Percentiles rank a stretch among this genome's conserved stretches.
Conservation (phyloP, 1,284 basidiomycete species). For the Blastosporella zonata region DNA sequence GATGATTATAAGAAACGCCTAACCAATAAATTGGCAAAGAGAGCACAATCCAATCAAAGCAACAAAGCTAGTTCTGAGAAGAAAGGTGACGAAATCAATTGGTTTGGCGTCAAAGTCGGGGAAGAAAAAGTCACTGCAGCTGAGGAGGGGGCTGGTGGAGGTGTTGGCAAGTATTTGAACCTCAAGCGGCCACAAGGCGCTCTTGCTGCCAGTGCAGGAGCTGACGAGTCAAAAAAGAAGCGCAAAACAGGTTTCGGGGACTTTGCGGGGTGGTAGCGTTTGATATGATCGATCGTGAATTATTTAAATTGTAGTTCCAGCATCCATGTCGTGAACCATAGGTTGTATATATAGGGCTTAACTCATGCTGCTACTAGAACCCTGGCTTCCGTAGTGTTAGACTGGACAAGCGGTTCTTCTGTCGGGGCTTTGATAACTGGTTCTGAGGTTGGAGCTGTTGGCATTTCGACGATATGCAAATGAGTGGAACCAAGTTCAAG, state of each 20-base stretch:
- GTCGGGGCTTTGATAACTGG: slow-evolving; percentile 16
- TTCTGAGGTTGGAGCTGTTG: slow-evolving; percentile 25
- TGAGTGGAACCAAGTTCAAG: slow-evolving; percentile 17
- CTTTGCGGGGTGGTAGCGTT: slow-evolving; percentile 65
- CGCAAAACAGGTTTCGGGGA: slow-evolving; percentile 77
- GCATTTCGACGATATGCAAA: slow-evolving; percentile 22
- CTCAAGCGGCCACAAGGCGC: slow-evolving; percentile 46
- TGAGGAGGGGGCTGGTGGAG: slow-evolving; percentile 27
- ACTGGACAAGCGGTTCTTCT: slow-evolving; percentile 17
- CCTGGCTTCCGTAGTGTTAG: slow-evolving; percentile 18
- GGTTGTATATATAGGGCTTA: slow-evolving; percentile 7
- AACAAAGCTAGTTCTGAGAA: slow-evolving; percentile 33
- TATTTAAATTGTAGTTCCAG: neutral
- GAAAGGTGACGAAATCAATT: slow-evolving; percentile 69
- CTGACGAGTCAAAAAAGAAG: slow-evolving; percentile 65
- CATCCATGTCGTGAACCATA: slow-evolving; percentile 8
- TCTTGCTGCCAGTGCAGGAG: slow-evolving; percentile 22
- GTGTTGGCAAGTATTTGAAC: slow-evolving; percentile 64
- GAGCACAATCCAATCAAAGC: slow-evolving; percentile 56
- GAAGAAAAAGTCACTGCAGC: slow-evolving; percentile 32
- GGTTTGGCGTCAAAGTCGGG: slow-evolving; percentile 81
- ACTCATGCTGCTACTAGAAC: slow-evolving; percentile 41
- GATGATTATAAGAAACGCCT: slow-evolving; percentile 79
- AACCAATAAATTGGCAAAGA: slow-evolving; percentile 69
- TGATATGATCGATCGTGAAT: neutral